Evolutionary conservation across 805 yeast species (phyloP).

Genomic region (Candida coquimbonensis): DNA sequence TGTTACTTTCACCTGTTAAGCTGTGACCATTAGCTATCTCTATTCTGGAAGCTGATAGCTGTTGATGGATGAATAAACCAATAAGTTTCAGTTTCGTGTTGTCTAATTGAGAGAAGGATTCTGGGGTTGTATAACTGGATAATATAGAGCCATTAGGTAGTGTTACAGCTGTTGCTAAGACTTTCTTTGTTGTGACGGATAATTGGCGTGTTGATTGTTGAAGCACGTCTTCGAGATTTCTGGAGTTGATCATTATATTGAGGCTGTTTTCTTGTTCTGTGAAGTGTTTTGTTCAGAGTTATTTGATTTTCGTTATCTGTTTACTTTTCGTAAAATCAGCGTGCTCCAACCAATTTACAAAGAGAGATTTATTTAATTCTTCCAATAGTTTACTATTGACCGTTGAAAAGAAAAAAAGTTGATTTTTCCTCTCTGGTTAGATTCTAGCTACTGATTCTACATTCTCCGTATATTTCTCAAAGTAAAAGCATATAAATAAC

Average conservation of each 20-base stretch:
- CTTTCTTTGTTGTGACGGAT: constrained; percentile 3
- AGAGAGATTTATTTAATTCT: not conserved
- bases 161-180: constrained; percentile 2
- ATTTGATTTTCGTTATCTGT: not conserved
- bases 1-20: constrained; percentile 1
- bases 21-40: not conserved
- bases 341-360: no score
- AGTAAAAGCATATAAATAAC: not conserved
- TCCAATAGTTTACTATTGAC: no score
- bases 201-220: constrained; percentile 3
- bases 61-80: constrained; percentile 3
- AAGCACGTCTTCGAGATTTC: constrained; percentile 5
- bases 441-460: not conserved
- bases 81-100: constrained; percentile 2
- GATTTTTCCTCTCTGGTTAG: no score
- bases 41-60: not conserved
- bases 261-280: no score
- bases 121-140: constrained; percentile 1
- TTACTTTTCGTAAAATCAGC: not conserved
- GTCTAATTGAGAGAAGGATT: not conserved
- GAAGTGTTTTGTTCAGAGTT: no score
- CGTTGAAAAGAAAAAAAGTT: no score
- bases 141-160: constrained; percentile 9
- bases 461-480: not conserved
- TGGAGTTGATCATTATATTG: constrained; percentile 3